These are phyloP conservation scores for Kregervanrija pseudodelftensis DNA, from an alignment of 805 yeast genomes.

Conservation along the genomic window DNA sequence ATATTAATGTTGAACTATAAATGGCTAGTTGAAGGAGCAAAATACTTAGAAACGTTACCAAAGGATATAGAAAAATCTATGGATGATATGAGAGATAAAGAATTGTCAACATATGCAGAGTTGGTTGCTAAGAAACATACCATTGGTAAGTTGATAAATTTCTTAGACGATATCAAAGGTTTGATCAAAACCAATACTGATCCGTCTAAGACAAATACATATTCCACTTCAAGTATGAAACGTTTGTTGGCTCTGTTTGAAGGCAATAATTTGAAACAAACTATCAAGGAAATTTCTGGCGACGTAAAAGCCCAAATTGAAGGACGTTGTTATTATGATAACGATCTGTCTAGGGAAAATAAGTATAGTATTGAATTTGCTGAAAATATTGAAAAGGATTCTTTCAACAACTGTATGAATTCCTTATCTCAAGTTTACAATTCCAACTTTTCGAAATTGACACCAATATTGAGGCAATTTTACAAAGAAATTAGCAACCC, in stretches of 20 bases:
- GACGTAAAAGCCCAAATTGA: conserved; percentile 47
- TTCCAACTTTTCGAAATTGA: conserved; percentile 47
- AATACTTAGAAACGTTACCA: conserved; percentile 20
- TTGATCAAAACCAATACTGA: conserved; percentile 36
- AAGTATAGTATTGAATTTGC: conserved; percentile 21
- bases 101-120: conserved; percentile 38
- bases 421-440: conserved; percentile 57
- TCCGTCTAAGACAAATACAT: conserved; percentile 56
- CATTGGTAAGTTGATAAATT: conserved; percentile 61
- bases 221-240: conserved; percentile 50
- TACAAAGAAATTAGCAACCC: conserved; percentile 33
- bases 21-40: conserved; percentile 39
- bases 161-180: conserved; percentile 57
- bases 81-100: conserved; percentile 25
- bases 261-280: conserved; percentile 46
- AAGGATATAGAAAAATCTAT: conserved; percentile 20
- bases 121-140: conserved; percentile 38
- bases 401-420: conserved; percentile 61
- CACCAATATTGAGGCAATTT: conserved; percentile 45
- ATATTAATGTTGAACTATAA: conserved; percentile 47
- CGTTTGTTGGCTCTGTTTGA: conserved; percentile 52
- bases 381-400: conserved; percentile 40
- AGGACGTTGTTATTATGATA: conserved; percentile 20
- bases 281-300: conserved; percentile 47
- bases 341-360: conserved; percentile 16